Percentiles rank a stretch among this genome's conserved stretches.
These are phyloP conservation scores for Saccharomycopsis fermentans DNA, from an alignment of 805 yeast genomes.

Conservation along the genomic window DNA sequence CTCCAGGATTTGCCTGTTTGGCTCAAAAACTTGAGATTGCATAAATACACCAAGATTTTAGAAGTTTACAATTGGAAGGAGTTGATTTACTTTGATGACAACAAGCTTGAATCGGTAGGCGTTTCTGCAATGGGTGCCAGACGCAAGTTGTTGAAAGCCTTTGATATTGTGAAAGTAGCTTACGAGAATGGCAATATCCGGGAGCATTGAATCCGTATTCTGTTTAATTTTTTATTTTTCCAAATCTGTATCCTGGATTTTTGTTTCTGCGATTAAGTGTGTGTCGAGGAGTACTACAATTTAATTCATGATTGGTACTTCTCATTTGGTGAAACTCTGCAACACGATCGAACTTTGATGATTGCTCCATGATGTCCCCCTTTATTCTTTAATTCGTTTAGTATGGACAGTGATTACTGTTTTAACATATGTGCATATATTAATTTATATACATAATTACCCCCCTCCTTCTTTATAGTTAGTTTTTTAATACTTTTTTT, in stretches of 20 bases:
- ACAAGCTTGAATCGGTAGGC: conserved; percentile 63
- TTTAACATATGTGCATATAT: background rate
- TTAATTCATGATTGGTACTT: background rate
- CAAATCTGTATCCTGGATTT: too few relatives aligned
- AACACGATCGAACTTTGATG: too few relatives aligned
- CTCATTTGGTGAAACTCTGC: background rate
- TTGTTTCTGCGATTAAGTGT: background rate
- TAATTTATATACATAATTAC: background rate
- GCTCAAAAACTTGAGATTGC: conserved; percentile 82
- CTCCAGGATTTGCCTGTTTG: conserved; percentile 81
- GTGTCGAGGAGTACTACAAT: background rate
- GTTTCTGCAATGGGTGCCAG: conserved; percentile 95
- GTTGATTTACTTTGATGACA: conserved; percentile 61
- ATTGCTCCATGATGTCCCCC: background rate
- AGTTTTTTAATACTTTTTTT: background rate
- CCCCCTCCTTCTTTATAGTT: background rate
- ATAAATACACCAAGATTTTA: conserved; percentile 84
- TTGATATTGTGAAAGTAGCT: conserved; percentile 64
- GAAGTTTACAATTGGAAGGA: conserved; percentile 70
- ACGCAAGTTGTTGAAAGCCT: conserved; percentile 84
- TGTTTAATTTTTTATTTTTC: too few relatives aligned
- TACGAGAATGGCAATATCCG: conserved; percentile 29
- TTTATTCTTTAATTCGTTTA: background rate
- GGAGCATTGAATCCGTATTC: background rate
- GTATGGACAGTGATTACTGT: background rate